phyloP scores from a whole-genome alignment of 1,284 basidiomycete species.

The Ustilago hordei region DNA sequence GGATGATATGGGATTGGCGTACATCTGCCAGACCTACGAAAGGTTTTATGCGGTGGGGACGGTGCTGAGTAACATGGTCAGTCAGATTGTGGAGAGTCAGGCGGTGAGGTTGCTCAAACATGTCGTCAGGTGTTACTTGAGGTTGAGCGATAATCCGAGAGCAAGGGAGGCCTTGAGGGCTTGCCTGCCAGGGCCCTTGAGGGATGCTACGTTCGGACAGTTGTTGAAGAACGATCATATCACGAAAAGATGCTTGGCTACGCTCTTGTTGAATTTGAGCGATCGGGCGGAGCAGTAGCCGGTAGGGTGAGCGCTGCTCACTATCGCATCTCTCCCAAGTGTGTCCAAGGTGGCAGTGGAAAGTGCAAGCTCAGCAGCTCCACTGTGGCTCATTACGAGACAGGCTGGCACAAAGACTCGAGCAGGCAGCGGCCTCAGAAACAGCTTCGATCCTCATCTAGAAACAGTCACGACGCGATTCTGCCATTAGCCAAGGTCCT shows the following conservation, averaged over 20 bases:
- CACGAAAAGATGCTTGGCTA: conserved; percentile 84
- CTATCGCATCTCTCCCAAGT: too few species aligned
- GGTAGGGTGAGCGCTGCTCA: background rate
- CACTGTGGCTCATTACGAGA: too few species aligned
- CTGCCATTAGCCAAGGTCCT: too few species aligned
- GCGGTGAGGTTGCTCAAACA: conserved; percentile 97
- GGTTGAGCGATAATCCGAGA: conserved; percentile 95
- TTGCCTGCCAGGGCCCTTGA: conserved; percentile 94
- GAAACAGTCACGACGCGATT: too few species aligned
- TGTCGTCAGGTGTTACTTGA: conserved; percentile 95
- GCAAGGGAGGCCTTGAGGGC: conserved; percentile 95
- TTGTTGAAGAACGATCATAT: conserved; percentile 76
- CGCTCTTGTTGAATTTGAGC: conserved; percentile 88
- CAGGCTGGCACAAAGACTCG: too few species aligned
- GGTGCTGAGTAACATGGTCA: conserved; percentile 98
- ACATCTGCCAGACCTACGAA: conserved; percentile 99
- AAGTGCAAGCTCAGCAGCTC: background rate
- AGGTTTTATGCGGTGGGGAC: conserved; percentile 99
- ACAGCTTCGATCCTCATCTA: too few species aligned
- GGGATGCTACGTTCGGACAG: conserved; percentile 91
- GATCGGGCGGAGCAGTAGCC: conserved; percentile 71
- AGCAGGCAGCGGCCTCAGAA: too few species aligned
- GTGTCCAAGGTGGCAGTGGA: background rate
- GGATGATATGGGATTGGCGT: conserved; percentile 96
- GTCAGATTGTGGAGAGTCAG: conserved; percentile 82